phyloP scores from a whole-genome alignment of 192 early-diverging fungal genomes.

The Oehlia diaphana region DNA sequence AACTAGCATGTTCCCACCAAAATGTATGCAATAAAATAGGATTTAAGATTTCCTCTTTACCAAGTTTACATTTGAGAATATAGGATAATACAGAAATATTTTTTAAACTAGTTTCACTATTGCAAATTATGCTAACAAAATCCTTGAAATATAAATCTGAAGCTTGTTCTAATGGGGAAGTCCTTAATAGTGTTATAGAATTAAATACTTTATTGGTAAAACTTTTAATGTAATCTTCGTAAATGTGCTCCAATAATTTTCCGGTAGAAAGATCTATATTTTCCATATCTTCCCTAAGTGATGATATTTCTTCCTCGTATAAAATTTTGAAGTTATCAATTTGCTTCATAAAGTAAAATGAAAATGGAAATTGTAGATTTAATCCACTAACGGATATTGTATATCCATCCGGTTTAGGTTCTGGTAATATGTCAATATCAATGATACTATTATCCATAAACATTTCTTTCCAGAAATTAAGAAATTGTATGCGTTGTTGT shows the following conservation, averaged over 20 bases:
- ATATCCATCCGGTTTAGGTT: slow-evolving; percentile 27
- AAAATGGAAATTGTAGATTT: slow-evolving; percentile 31
- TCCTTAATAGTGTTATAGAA: neutral
- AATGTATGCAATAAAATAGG: slow-evolving; percentile 19
- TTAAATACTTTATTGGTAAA: slow-evolving; percentile 13
- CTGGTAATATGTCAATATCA: slow-evolving; percentile 11
- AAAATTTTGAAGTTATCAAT: slow-evolving; percentile 29
- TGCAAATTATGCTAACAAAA: slow-evolving; percentile 16
- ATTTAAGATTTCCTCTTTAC: slow-evolving; percentile 5
- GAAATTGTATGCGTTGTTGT: neutral
- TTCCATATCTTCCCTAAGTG: neutral
- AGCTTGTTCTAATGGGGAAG: slow-evolving; percentile 1
- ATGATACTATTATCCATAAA: slow-evolving; percentile 22
- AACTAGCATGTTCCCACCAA: slow-evolving; percentile 25
- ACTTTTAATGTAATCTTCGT: neutral
- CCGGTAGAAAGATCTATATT: slow-evolving; percentile 20
- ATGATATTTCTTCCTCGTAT: slow-evolving; percentile 16
- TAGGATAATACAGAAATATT: neutral
- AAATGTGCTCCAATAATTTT: neutral
- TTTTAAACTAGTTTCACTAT: slow-evolving; percentile 1
- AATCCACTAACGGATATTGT: slow-evolving; percentile 5
- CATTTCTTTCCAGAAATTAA: slow-evolving; percentile 26
- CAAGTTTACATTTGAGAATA: slow-evolving; percentile 11
- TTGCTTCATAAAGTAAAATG: slow-evolving; percentile 25
- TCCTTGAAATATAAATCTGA: slow-evolving; percentile 28